Evolutionary conservation across 192 early-diverging fungal genomes (phyloP).

Genomic region (Coemansia sp.): DNA sequence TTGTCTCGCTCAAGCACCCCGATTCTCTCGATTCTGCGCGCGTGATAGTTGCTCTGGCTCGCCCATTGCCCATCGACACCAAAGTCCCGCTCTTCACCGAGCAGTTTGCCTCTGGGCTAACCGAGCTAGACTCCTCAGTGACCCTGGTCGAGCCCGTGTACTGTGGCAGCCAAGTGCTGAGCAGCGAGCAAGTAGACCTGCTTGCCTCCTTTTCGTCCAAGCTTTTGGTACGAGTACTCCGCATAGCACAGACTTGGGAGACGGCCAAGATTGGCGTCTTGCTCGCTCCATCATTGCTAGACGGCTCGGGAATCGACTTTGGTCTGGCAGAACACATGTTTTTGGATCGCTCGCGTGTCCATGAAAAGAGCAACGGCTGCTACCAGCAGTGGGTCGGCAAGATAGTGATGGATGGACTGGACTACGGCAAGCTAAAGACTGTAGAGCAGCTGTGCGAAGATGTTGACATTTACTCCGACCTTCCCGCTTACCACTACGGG

Average conservation of each 20-base stretch:
- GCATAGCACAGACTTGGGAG: constrained; percentile 53
- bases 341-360: constrained; percentile 15
- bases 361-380: neutral
- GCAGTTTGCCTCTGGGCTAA: constrained; percentile 17
- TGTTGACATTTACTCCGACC: constrained; percentile 32
- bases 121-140: neutral
- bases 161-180: constrained; percentile 28
- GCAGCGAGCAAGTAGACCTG: constrained; percentile 33
- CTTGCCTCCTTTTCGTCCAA: constrained; percentile 58
- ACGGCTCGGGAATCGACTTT: constrained; percentile 28
- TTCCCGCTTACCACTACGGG: constrained; percentile 22
- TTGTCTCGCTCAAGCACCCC: constrained; percentile 24
- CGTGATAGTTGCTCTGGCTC: constrained; percentile 20
- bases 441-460: constrained; percentile 22
- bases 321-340: constrained; percentile 22
- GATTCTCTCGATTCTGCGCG: neutral
- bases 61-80: constrained; percentile 19
- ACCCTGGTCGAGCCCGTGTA: constrained; percentile 14
- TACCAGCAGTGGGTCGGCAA: constrained; percentile 5
- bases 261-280: constrained; percentile 56
- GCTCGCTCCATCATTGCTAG: constrained; percentile 52
- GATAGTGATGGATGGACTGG: constrained; percentile 40
- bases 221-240: constrained; percentile 49
- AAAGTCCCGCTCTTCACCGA: constrained; percentile 31
- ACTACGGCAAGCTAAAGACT: constrained; percentile 37